These are phyloP conservation scores for Globisporangium cylindrosporum DNA, from an alignment of 352 stramenopile species.

Conservation along the genomic window DNA sequence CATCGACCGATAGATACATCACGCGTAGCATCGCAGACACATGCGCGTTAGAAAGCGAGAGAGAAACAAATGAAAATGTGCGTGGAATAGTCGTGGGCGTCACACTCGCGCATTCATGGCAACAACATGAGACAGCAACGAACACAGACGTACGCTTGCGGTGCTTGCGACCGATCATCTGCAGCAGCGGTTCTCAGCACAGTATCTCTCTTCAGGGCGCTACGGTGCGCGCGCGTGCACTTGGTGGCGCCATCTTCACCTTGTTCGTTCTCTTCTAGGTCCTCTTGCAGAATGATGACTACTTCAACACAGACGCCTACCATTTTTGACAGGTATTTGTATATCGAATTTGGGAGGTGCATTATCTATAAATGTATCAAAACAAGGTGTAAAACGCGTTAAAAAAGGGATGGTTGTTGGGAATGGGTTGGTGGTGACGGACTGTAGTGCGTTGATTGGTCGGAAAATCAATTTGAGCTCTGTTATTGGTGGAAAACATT, in stretches of 20 bases:
- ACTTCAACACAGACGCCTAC: neutral
- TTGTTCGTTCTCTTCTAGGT: neutral
- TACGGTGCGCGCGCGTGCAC: neutral
- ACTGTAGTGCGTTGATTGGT: neutral
- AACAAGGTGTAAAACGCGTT: neutral
- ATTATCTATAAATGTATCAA: neutral
- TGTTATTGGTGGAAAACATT: constrained; percentile 40
- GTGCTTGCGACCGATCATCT: constrained; percentile 54
- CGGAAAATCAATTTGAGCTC: neutral
- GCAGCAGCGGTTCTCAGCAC: neutral
- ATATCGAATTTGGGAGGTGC: neutral
- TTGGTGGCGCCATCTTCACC: neutral
- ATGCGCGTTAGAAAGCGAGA: neutral
- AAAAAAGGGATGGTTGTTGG: neutral
- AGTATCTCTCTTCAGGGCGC: neutral
- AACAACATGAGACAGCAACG: neutral
- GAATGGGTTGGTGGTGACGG: neutral
- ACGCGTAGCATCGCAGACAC: neutral
- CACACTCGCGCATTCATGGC: neutral
- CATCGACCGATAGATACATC: neutral
- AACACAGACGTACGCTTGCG: constrained; percentile 40
- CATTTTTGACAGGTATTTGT: neutral
- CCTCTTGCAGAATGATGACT: neutral
- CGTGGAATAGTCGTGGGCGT: neutral
- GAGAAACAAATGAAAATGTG: neutral